Evolutionary conservation across 169 alveolate species (phyloP), one percentile per base, ranked within the genome.

Genomic region (Plasmodium knowlesi): DNA sequence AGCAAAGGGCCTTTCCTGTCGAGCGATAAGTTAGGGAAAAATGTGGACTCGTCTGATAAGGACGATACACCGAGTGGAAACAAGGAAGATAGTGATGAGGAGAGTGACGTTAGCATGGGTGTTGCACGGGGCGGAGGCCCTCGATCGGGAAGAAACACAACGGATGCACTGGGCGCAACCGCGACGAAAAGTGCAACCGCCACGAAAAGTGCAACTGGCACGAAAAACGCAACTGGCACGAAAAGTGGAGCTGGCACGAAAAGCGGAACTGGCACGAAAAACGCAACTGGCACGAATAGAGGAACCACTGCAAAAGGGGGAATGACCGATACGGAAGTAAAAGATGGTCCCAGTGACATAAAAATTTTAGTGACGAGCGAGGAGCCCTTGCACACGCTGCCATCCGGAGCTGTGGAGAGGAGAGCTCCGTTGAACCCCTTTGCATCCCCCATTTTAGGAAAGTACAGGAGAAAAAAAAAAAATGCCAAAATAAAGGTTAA

Each of bases 361-460:
- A 74, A 76, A 85, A 85, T 85, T 32, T 25, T 85, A 73, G 86
- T 85, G 39, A 85, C 84, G 14, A 74, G 41, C n/a, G 93, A 85
- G 9, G 84, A 54, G 8, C 41, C 46, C n/a, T 39, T 85, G 53
- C 93, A 85, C 80, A 85, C 93, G 39, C 30, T 85, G 46, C 93
- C 93, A 32, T 25, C 93, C 0, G 93, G 93, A 28, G 93, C 93
- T 28, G 96, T 96, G 22, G 93, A 91, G 50, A 93, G 96, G 61
- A 46, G 96, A 9, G 88, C 96, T 4, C 96, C 96, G 10, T 37
- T 92, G 41, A 94, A 84, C n/a, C 95, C 96, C n/a, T 84, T 94
- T 39, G 67, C 83, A 12, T 73, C 92, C 32, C 80, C 82, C 28
- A 57, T 82, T 22, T 61, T 84, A 34, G 85, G 95, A 41, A 85